Evolutionary conservation across 495 filamentous ascomycete species (phyloP).

Genomic region (Pseudomonodictys pantanalensis): DNA sequence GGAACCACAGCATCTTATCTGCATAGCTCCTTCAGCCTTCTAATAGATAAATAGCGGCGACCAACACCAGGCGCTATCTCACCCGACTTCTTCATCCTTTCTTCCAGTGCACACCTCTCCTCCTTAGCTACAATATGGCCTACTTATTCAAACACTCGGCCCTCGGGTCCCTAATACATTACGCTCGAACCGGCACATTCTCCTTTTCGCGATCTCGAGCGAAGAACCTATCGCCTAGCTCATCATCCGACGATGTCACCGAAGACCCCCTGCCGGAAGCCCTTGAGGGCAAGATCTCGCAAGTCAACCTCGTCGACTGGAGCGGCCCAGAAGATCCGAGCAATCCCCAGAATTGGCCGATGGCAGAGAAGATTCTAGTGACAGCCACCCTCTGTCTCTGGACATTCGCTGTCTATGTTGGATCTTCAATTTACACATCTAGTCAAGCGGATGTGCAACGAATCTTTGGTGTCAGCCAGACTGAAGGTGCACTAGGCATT

Average conservation of each 20-base stretch:
- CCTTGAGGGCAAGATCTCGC: neutral
- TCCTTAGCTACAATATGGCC: too few relatives aligned
- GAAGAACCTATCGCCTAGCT: neutral
- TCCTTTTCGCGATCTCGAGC: neutral
- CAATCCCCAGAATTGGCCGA: conserved; percentile 56
- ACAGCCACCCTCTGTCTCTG: conserved; percentile 28
- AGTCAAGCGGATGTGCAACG: conserved; percentile 26
- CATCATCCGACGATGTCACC: neutral
- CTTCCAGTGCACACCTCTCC: too few relatives aligned
- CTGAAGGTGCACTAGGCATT: conserved; percentile 38
- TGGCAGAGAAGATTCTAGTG: conserved; percentile 37
- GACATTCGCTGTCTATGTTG: conserved; percentile 36
- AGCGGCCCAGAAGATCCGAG: conserved; percentile 39
- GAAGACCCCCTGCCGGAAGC: neutral
- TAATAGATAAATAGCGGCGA: too few relatives aligned
- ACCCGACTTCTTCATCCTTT: too few relatives aligned
- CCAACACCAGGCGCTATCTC: too few relatives aligned
- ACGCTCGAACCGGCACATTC: neutral
- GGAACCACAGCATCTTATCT: too few relatives aligned
- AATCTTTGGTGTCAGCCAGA: conserved; percentile 34
- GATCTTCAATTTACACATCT: conserved; percentile 30
- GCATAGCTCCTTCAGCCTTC: too few relatives aligned
- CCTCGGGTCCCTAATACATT: neutral
- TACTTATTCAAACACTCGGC: neutral
- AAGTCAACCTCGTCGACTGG: neutral